phyloP scores from a whole-genome alignment of 345 rosid species.

The Eucalyptus urophylla region DNA sequence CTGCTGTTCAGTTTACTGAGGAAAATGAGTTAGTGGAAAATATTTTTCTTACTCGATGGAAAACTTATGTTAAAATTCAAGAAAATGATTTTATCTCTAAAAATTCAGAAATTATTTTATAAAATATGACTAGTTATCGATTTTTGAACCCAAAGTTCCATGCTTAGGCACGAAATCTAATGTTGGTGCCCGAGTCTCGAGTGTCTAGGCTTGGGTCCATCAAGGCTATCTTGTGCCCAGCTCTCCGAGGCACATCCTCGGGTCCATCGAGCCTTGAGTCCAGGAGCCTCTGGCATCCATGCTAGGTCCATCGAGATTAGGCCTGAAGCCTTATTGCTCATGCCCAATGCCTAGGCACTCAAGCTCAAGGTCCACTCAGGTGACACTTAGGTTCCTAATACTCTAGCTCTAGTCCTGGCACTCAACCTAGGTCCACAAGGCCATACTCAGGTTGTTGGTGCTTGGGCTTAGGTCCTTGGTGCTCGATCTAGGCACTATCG shows the following conservation, averaged over 20 bases:
- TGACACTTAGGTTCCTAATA: no score
- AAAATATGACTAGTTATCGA: no score
- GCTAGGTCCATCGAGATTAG: accelerated
- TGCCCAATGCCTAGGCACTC: accelerated
- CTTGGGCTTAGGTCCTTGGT: background rate
- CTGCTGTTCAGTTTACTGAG: accelerated
- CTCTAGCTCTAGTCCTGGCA: background rate
- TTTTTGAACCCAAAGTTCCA: accelerated
- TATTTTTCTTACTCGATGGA: accelerated
- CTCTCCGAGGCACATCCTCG: accelerated
- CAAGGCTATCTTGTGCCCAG: accelerated
- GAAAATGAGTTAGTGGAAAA: accelerated
- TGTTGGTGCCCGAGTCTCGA: accelerated
- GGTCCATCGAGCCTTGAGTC: no score
- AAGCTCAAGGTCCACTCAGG: no score
- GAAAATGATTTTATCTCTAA: background rate
- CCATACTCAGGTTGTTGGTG: background rate
- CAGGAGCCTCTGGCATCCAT: accelerated
- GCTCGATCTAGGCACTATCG: background rate
- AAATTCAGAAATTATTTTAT: accelerated
- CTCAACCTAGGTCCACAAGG: background rate
- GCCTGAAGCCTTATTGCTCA: background rate
- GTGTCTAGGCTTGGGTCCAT: accelerated
- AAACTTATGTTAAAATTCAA: background rate
- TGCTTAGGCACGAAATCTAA: background rate